These are phyloP conservation scores for Mollisiaceae sp. DNA, from an alignment of 2,329 filamentous ascomycete species.

Conservation along the genomic window DNA sequence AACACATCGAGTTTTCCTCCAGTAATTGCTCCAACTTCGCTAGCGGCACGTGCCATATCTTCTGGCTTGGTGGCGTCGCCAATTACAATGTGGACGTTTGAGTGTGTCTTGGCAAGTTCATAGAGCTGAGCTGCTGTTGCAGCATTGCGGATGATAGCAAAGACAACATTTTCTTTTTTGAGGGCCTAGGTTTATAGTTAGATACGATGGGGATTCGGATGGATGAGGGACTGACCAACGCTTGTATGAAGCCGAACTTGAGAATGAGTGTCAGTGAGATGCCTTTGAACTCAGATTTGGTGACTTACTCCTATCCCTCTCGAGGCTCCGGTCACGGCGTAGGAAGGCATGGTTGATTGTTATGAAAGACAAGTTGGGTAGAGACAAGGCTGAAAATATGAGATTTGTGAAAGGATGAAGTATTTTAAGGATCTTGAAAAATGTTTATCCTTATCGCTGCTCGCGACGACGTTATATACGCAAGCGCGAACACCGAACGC, in stretches of 20 bases:
- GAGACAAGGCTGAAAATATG: not conserved
- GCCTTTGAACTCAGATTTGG: not conserved
- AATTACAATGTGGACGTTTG: constrained; percentile 20
- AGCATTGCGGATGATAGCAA: constrained; percentile 20
- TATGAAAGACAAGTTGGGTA: not conserved
- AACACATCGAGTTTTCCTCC: constrained; percentile 18
- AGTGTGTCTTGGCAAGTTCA: constrained; percentile 10
- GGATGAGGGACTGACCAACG: not conserved
- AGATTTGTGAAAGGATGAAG: not conserved
- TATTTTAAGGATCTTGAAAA: not conserved
- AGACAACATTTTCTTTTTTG: constrained; percentile 15
- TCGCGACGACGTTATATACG: not conserved
- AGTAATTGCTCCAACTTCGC: constrained; percentile 13
- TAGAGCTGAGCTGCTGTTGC: constrained; percentile 15
- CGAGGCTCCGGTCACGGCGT: constrained; percentile 5
- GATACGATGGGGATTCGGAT: too few relatives aligned
- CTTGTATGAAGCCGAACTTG: not conserved
- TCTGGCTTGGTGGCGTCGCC: constrained; percentile 10
- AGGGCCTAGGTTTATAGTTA: too few relatives aligned
- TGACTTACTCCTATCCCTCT: not conserved
- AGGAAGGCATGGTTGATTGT: not conserved
- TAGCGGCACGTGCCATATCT: constrained; percentile 14
- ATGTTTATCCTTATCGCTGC: not conserved
- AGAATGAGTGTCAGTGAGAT: not conserved
- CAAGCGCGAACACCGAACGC: not conserved